Evolutionary conservation across 805 yeast genomes (phyloP).

Genomic region (Komagataella pastoris): DNA sequence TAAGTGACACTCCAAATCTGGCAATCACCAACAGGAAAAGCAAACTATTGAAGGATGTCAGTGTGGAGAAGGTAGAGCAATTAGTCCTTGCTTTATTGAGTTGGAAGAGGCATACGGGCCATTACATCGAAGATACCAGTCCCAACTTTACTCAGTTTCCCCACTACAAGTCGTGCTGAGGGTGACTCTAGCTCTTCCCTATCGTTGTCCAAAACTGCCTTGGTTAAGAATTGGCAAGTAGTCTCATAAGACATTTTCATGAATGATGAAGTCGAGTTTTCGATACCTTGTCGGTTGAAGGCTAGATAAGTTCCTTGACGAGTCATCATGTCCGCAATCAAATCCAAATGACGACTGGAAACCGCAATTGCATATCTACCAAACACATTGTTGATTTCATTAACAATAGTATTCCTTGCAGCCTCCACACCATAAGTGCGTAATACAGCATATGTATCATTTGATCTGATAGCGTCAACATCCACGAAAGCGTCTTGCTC

Average conservation of each 20-base stretch:
- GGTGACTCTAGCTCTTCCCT: slow-evolving; percentile 84
- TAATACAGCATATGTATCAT: slow-evolving; percentile 86
- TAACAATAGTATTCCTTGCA: slow-evolving; percentile 93
- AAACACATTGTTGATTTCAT: slow-evolving; percentile 92
- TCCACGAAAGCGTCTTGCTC: slow-evolving; percentile 88
- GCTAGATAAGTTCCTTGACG: slow-evolving; percentile 96
- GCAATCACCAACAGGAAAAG: background rate
- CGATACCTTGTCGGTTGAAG: slow-evolving; percentile 97
- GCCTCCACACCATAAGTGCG: slow-evolving; percentile 97
- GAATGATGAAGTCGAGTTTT: slow-evolving; percentile 87
- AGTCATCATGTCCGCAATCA: slow-evolving; percentile 98
- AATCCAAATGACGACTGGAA: slow-evolving; percentile 85
- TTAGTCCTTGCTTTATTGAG: background rate
- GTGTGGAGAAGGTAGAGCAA: background rate
- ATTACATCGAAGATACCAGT: slow-evolving; percentile 89
- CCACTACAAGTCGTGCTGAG: slow-evolving; percentile 85
- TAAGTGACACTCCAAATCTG: background rate
- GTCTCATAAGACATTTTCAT: slow-evolving; percentile 99
- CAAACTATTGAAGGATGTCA: background rate
- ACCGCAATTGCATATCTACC: slow-evolving; percentile 93
- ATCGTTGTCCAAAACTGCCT: slow-evolving; percentile 89
- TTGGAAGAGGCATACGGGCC: slow-evolving; percentile 27
- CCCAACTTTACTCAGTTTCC: slow-evolving; percentile 84
- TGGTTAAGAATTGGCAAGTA: slow-evolving; percentile 92
- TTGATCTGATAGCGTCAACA: slow-evolving; percentile 80